Percentiles rank a stretch among this genome's conserved stretches.
phyloP scores from a whole-genome alignment of 345 rosid genomes.

The Hirschfeldia incana region DNA sequence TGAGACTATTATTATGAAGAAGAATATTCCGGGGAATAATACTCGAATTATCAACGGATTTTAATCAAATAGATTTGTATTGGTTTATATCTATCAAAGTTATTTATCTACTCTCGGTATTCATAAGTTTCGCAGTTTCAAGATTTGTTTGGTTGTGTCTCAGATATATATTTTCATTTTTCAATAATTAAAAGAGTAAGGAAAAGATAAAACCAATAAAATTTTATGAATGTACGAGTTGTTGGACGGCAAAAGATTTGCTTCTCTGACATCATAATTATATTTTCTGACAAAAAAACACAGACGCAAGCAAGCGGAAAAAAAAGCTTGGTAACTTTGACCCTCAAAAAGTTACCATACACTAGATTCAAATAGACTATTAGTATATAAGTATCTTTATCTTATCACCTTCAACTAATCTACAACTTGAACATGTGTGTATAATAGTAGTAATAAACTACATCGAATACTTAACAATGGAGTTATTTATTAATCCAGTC shows the following conservation, averaged over 20 bases:
- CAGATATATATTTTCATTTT: background rate
- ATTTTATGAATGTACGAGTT: constrained; percentile 8
- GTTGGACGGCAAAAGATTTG: constrained; percentile 39
- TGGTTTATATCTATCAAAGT: background rate
- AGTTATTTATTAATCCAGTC: background rate
- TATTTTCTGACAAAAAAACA: constrained; percentile 26
- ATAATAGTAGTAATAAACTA: background rate
- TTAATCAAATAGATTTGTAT: background rate
- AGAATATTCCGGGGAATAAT: constrained; percentile 11
- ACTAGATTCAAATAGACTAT: background rate
- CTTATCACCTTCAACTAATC: background rate
- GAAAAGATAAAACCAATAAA: background rate
- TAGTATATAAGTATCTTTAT: background rate
- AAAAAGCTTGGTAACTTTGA: constrained; percentile 26
- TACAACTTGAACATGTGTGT: background rate
- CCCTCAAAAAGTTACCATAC: constrained; percentile 14
- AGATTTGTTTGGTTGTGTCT: constrained; percentile 18
- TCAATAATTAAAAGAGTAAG: background rate
- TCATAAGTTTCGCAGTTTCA: background rate
- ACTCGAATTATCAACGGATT: constrained; percentile 1
- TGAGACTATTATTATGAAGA: constrained; percentile 25
- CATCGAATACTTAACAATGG: background rate
- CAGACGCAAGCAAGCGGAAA: constrained; percentile 24
- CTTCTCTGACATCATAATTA: constrained; percentile 22
- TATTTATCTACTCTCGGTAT: background rate